These are phyloP conservation scores for Suhomyces terraborum DNA, from an alignment of 1,139 yeast genomes.

Conservation along the genomic window DNA sequence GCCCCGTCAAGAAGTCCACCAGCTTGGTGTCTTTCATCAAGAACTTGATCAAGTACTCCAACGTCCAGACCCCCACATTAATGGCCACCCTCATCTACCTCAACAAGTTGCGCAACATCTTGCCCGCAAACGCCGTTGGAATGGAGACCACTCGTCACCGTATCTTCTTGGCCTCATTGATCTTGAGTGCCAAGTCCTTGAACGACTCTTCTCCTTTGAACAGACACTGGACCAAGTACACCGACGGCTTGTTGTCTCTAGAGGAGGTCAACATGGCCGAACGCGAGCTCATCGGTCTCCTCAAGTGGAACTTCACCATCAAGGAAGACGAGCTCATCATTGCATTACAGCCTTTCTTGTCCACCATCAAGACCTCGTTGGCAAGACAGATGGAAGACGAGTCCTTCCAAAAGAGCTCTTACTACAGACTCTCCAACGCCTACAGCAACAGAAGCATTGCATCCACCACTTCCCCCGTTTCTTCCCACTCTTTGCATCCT, in stretches of 20 bases:
- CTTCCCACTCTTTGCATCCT: constrained; percentile 18
- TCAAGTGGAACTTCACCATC: constrained; percentile 82
- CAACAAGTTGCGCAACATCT: constrained; percentile 68
- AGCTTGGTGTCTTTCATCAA: constrained; percentile 65
- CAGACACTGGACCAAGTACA: constrained; percentile 93
- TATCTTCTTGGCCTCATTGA: constrained; percentile 83
- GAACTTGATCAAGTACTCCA: constrained; percentile 71
- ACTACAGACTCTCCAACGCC: constrained; percentile 41
- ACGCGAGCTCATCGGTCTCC: constrained; percentile 75
- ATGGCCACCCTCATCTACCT: constrained; percentile 89
- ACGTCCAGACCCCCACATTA: constrained; percentile 92
- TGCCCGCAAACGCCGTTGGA: constrained; percentile 89
- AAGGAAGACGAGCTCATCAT: constrained; percentile 66
- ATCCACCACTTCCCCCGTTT: constrained; percentile 19
- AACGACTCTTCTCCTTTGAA: constrained; percentile 94
- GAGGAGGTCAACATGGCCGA: constrained; percentile 90
- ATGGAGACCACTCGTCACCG: constrained; percentile 94
- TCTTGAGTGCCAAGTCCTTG: constrained; percentile 84
- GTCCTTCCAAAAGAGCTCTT: constrained; percentile 36
- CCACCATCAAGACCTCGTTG: constrained; percentile 57
- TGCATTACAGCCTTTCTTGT: constrained; percentile 73
- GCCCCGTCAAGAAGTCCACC: constrained; percentile 29
- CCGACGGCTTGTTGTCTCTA: constrained; percentile 75
- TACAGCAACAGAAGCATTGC: constrained; percentile 17
- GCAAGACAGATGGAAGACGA: constrained; percentile 35